Evolutionary conservation across 1,139 yeast genomes (phyloP).

Genomic region (Saccharomyces hybrid): DNA sequence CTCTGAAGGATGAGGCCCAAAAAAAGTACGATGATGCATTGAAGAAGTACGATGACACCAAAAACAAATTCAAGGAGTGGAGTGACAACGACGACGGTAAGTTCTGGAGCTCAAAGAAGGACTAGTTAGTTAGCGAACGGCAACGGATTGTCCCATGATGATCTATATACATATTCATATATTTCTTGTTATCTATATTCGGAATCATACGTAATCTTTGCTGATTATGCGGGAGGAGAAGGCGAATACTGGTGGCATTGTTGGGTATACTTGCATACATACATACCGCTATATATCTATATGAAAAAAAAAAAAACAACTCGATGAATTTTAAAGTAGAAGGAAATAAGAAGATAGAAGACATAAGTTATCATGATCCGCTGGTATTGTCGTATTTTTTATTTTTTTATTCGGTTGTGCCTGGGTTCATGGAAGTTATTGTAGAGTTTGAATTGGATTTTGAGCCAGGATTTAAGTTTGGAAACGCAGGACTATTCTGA

Average conservation of each 20-base stretch:
- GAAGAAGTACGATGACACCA: slow-evolving; percentile 28
- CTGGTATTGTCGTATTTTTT: not conserved
- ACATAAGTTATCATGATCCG: not conserved
- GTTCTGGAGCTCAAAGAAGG: slow-evolving; percentile 20
- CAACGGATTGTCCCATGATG: slow-evolving; percentile 16
- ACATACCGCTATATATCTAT: not conserved
- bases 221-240: not conserved
- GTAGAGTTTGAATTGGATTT: slow-evolving; percentile 7
- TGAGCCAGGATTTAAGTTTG: not conserved
- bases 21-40: slow-evolving; percentile 32
- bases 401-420: not conserved
- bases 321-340: not conserved
- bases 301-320: not conserved
- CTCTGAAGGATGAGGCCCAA: slow-evolving; percentile 25
- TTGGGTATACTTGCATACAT: not conserved
- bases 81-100: slow-evolving; percentile 21
- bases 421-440: slow-evolving; percentile 2
- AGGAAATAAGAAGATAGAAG: not conserved
- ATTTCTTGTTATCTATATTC: not conserved
- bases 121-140: slow-evolving; percentile 1
- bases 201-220: not conserved
- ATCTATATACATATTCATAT: slow-evolving; percentile 5
- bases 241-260: not conserved
- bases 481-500: not conserved
- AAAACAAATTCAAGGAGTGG: slow-evolving; percentile 24